Conservation (phyloP, 208 protist genomes). For the Jaenimonas drosophilae region DNA sequence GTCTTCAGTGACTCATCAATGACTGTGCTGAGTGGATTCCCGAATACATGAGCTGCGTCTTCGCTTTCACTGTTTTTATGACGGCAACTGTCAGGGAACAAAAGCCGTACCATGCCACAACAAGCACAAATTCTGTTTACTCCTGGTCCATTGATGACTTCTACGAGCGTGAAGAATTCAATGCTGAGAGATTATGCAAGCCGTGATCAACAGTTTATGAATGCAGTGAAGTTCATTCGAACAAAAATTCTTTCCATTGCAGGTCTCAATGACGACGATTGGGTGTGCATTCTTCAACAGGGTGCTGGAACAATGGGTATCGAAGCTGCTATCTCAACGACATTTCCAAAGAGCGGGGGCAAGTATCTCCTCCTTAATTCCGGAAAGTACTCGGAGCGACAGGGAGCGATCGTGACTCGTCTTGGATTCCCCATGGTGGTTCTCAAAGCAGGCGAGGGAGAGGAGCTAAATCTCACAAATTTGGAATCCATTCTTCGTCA, state of each 20-base stretch:
- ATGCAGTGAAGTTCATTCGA: slow-evolving; percentile 56
- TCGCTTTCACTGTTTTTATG: no score
- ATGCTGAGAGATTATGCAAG: slow-evolving; percentile 81
- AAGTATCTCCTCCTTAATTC: slow-evolving; percentile 77
- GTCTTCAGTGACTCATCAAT: no score
- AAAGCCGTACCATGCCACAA: slow-evolving; percentile 5
- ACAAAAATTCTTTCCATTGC: slow-evolving; percentile 42
- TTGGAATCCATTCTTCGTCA: slow-evolving; percentile 29
- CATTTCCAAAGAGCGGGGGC: slow-evolving; percentile 32
- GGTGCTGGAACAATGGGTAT: slow-evolving; percentile 80
- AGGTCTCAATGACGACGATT: slow-evolving; percentile 31
- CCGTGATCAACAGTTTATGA: slow-evolving; percentile 65
- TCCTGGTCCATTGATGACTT: slow-evolving; percentile 71
- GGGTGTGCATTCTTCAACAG: slow-evolving; percentile 62
- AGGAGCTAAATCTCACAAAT: slow-evolving; percentile 35
- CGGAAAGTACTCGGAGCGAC: slow-evolving; percentile 81
- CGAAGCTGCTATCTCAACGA: slow-evolving; percentile 66
- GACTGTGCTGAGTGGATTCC: no score
- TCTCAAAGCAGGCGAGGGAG: slow-evolving; percentile 46
- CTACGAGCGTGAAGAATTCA: slow-evolving; percentile 56
- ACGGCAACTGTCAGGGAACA: no score
- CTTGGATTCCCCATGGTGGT: slow-evolving; percentile 36
- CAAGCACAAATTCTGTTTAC: slow-evolving; percentile 71
- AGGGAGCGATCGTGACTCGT: slow-evolving; percentile 42
- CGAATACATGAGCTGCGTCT: no score